Conservation (phyloP, 371 early-diverging fungal species). For the Mucor velutinosus region DNA sequence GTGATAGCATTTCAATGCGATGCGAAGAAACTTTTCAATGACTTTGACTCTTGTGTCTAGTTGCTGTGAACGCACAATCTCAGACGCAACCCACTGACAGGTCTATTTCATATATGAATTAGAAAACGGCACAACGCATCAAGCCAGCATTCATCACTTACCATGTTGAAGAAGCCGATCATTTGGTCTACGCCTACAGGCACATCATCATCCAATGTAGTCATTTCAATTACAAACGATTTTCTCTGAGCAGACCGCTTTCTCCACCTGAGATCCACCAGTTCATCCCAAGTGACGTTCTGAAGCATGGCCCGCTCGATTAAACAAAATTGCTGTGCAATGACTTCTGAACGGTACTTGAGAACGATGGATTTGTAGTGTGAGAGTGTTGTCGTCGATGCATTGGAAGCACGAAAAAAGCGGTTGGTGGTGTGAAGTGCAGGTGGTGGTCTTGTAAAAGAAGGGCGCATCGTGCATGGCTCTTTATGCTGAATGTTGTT, state of each 20-base stretch:
- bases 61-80: constrained; percentile 39
- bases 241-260: constrained; percentile 23
- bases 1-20: constrained; percentile 61
- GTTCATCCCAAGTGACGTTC: constrained; percentile 59
- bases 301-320: constrained; percentile 58
- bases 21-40: constrained; percentile 53
- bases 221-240: constrained; percentile 10
- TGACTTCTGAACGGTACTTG: constrained; percentile 42
- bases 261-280: constrained; percentile 55
- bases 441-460: neutral
- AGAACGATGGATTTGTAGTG: constrained; percentile 43
- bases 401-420: neutral
- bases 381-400: neutral
- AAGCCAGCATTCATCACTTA: constrained; percentile 1
- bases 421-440: neutral
- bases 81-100: constrained; percentile 55
- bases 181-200: constrained; percentile 34
- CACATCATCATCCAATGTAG: neutral
- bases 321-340: constrained; percentile 57
- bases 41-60: constrained; percentile 39
- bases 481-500: neutral
- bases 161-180: constrained; percentile 48
- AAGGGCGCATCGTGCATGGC: neutral
- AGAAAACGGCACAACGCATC: neutral
- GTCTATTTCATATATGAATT: constrained; percentile 22